Evolutionary conservation across 2,329 filamentous ascomycete genomes (phyloP).

Genomic region (Penicillium sclerotigenum): DNA sequence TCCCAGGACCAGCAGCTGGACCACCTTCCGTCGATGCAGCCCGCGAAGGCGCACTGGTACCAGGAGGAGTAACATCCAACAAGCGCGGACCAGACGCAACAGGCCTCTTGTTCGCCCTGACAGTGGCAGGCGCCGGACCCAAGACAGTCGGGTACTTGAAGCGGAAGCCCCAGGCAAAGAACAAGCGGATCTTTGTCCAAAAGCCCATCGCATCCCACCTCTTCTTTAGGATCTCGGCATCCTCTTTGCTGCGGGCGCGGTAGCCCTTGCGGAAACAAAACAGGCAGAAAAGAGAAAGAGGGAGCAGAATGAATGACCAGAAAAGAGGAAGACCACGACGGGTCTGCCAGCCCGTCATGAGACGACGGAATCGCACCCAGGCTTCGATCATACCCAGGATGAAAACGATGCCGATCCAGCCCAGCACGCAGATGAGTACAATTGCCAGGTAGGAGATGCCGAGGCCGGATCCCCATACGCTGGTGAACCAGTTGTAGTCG

Average conservation of each 20-base stretch:
- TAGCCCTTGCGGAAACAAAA: constrained; percentile 29
- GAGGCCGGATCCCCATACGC: constrained; percentile 11
- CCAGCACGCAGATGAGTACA: constrained; percentile 23
- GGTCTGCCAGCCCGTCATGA: constrained; percentile 36
- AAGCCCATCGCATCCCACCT: constrained; percentile 28
- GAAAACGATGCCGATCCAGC: constrained; percentile 29
- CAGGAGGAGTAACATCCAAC: constrained; percentile 7
- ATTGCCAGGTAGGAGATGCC: constrained; percentile 28
- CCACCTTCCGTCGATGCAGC: neutral
- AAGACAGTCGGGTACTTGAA: constrained; percentile 30
- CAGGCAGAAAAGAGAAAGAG: constrained; percentile 22
- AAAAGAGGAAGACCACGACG: constrained; percentile 32
- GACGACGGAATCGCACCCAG: constrained; percentile 32
- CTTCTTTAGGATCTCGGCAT: constrained; percentile 24
- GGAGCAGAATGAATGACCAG: constrained; percentile 27
- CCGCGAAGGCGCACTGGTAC: neutral
- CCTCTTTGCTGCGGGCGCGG: constrained; percentile 26
- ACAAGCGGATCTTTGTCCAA: constrained; percentile 27
- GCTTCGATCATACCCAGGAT: constrained; percentile 30
- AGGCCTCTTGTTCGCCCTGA: constrained; percentile 22
- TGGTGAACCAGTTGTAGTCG: constrained; percentile 24
- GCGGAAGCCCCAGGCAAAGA: constrained; percentile 31
- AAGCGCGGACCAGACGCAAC: constrained; percentile 17
- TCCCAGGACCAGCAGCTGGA: constrained; percentile 6
- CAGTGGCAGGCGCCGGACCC: constrained; percentile 25